Base-by-base conservation (phyloP, 495 filamentous ascomycete species). In the Saxispiralis lemnorum region DNA sequence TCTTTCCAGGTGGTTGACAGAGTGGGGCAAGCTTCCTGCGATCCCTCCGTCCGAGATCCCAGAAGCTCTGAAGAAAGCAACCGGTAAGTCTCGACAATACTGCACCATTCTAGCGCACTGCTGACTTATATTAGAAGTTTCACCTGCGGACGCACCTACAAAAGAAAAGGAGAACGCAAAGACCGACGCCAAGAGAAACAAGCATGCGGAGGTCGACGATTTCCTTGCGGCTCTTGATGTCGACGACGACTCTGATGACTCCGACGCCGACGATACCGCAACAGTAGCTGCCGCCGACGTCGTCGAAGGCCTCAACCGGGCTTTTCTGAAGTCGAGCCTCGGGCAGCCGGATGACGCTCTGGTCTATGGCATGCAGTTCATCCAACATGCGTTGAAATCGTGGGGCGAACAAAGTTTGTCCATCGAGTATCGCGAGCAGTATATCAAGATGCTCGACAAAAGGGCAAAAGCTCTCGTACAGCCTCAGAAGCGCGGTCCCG, bases 341-440 rank as follows among this genome's bases (percentile, higher is more conserved):
- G 50, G 50, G 9, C 10, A 15, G 10, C 18, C 41, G 18, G 50
- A 53, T 24, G 46, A 28, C 6, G 31, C 45, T 17, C 43, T 53
- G 16, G 41, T 18, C 2, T 48, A 49, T 38, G 50, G 50, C 39
- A 53, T 53, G 18, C 46, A 49, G 31, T 53, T 53, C 46, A 53
- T 53, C n/a, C 41, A 45, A 33, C 48, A 49, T 35, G 50, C 46
- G 2, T 41, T 53, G 31, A 42, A 39, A 31, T 49, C 46, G 1
- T 53, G 50, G 50, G 50, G 42, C 15, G 24, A 41, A 17, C 39
- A 44, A 14, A 13, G 49, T 9, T 13, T 47, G 10, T 33, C 11
- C 17, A 9, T 12, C 10, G 10, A 34, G 28, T 41, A 21, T n/a
- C 14, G n/a, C 12, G 10, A 24, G 13, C 15, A 47, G 24, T 47